Conservation (phyloP, 805 yeast species). For the Cyberlindnera lachancei region DNA sequence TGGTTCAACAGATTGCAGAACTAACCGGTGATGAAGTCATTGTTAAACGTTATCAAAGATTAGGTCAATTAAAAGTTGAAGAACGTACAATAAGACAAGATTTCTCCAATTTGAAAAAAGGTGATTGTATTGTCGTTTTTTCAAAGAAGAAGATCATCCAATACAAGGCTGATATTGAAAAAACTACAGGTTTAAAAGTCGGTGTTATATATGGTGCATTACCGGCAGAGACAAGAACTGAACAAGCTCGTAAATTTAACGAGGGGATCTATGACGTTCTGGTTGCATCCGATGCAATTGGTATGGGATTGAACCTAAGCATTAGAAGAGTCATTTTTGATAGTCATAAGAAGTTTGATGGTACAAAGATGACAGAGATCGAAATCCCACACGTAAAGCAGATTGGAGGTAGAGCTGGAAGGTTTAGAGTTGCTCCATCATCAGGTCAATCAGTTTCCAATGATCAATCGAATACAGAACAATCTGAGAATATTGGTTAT, state of each 20-base stretch:
- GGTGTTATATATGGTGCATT: constrained; percentile 92
- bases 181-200: constrained; percentile 52
- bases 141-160: constrained; percentile 67
- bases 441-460: constrained; percentile 9
- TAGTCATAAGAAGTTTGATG: constrained; percentile 63
- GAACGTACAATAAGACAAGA: constrained; percentile 26
- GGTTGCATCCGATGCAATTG: constrained; percentile 95
- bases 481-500: constrained; percentile 35
- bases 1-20: constrained; percentile 49
- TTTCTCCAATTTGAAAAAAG: constrained; percentile 41
- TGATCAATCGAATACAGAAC: too few relatives aligned
- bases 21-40: constrained; percentile 76
- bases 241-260: constrained; percentile 77
- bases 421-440: constrained; percentile 43
- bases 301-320: constrained; percentile 91
- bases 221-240: constrained; percentile 90
- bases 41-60: constrained; percentile 63
- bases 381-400: constrained; percentile 72
- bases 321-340: constrained; percentile 77
- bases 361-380: constrained; percentile 39
- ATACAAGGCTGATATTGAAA: constrained; percentile 63
- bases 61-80: constrained; percentile 63
- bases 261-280: constrained; percentile 72
- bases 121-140: constrained; percentile 89
- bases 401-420: constrained; percentile 94